Evolutionary conservation across 1,284 basidiomycete species (phyloP).

Genomic region (Bjerkandera adusta): DNA sequence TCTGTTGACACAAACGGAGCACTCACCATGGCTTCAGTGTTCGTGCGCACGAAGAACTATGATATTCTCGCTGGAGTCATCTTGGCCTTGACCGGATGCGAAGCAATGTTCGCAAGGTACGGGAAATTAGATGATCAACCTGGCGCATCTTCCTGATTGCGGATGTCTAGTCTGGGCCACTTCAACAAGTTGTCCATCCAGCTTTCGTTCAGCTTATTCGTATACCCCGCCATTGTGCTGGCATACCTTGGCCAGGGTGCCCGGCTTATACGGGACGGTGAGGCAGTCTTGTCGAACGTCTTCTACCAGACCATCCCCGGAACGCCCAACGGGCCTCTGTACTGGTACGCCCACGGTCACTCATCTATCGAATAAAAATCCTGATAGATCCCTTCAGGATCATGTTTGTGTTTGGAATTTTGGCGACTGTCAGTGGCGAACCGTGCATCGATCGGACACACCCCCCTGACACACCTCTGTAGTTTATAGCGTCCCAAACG

Average conservation of each 20-base stretch:
- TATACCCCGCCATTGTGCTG: constrained; percentile 61
- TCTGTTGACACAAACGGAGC: not conserved
- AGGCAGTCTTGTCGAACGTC: constrained; percentile 47
- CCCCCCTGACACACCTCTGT: not conserved
- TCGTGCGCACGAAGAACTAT: constrained; percentile 61
- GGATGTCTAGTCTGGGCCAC: constrained; percentile 61
- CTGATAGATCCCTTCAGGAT: no score
- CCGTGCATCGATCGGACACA: not conserved
- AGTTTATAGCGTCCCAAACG: constrained; percentile 62
- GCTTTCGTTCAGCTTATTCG: constrained; percentile 48
- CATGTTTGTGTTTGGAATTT: constrained; percentile 57
- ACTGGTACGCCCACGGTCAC: constrained; percentile 37
- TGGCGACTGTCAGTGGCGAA: constrained; percentile 49
- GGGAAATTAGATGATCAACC: constrained; percentile 14
- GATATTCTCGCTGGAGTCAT: constrained; percentile 63
- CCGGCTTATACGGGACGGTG: constrained; percentile 49
- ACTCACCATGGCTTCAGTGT: constrained; percentile 37
- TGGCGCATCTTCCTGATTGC: not conserved
- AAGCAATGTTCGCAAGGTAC: constrained; percentile 68
- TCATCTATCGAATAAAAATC: no score
- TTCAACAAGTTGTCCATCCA: constrained; percentile 59
- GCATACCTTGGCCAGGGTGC: constrained; percentile 73
- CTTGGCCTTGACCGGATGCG: constrained; percentile 63
- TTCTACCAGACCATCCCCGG: constrained; percentile 70
- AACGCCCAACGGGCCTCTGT: constrained; percentile 45